Conservation (phyloP, 1,284 basidiomycete species). For the Heterobasidion occidentale region DNA sequence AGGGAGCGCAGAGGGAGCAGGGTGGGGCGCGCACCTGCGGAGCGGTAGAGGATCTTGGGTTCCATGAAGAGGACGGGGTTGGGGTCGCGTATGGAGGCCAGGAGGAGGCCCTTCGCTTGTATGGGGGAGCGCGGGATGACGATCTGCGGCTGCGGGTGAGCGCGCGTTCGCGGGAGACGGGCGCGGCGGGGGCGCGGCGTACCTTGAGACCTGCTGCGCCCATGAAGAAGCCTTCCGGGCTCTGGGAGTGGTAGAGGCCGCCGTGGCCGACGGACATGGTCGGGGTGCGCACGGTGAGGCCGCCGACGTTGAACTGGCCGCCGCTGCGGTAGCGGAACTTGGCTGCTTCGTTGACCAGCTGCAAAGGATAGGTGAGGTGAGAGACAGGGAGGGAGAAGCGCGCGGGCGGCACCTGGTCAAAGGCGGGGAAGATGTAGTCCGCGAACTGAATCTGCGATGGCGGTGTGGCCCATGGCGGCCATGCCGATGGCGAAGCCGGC, state of each 20-base stretch:
- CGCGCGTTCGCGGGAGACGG: background rate
- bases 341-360: slow-evolving; percentile 93
- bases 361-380: slow-evolving; percentile 87
- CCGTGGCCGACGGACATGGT: slow-evolving; percentile 92
- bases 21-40: slow-evolving; percentile 41
- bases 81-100: slow-evolving; percentile 82
- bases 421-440: slow-evolving; percentile 87
- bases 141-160: slow-evolving; percentile 35
- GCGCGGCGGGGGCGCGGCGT: background rate
- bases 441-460: slow-evolving; percentile 87
- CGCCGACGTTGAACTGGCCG: slow-evolving; percentile 77
- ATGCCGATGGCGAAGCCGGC: slow-evolving; percentile 92
- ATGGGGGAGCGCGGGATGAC: slow-evolving; percentile 91
- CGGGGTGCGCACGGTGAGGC: slow-evolving; percentile 82
- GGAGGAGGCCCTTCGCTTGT: slow-evolving; percentile 88
- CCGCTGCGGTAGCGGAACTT: slow-evolving; percentile 90
- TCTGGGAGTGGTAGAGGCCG: slow-evolving; percentile 90
- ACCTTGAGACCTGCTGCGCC: slow-evolving; percentile 88
- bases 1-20: background rate
- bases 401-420: slow-evolving; percentile 66
- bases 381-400: slow-evolving; percentile 29
- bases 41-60: slow-evolving; percentile 86
- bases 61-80: slow-evolving; percentile 95
- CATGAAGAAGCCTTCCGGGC: slow-evolving; percentile 92
- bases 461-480: slow-evolving; percentile 89